Percentiles rank a stretch among this genome's conserved stretches.
These are phyloP conservation scores for Neoboletus magnificus DNA, from an alignment of 768 basidiomycete species.

Conservation along the genomic window DNA sequence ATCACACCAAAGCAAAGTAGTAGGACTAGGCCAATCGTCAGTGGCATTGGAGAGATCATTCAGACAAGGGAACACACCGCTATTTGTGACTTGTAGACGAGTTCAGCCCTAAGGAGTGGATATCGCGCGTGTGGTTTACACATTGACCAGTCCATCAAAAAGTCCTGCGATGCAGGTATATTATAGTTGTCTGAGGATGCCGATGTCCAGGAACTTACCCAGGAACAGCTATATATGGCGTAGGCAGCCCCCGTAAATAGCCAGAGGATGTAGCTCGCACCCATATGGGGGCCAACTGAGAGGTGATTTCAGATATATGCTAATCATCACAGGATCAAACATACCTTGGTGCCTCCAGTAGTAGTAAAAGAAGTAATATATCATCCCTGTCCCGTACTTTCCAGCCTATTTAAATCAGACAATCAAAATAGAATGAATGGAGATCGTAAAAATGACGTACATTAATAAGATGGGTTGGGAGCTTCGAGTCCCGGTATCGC, in stretches of 20 bases:
- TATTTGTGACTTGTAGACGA: constrained; percentile 66
- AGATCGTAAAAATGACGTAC: constrained; percentile 35
- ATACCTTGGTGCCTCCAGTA: constrained; percentile 70
- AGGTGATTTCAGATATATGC: background rate
- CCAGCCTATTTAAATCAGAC: constrained; percentile 54
- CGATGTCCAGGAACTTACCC: constrained; percentile 50
- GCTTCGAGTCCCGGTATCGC: constrained; percentile 76
- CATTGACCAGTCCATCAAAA: constrained; percentile 94
- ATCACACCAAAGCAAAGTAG: constrained; percentile 71
- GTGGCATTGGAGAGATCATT: background rate
- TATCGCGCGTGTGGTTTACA: constrained; percentile 53
- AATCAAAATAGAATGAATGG: background rate
- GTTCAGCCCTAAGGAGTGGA: constrained; percentile 64
- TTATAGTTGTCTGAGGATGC: background rate
- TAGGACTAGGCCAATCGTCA: constrained; percentile 48
- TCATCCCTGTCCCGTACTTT: constrained; percentile 70
- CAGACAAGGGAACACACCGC: constrained; percentile 39
- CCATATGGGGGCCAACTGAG: constrained; percentile 33
- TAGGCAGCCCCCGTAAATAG: constrained; percentile 60
- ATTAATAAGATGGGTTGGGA: constrained; percentile 81
- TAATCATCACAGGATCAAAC: background rate
- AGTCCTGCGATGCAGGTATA: constrained; percentile 50
- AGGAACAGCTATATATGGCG: constrained; percentile 68
- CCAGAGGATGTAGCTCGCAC: constrained; percentile 63
- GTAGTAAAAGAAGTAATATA: constrained; percentile 65